A percentile compares a stretch with the other conserved stretches of the same genome.
These are phyloP conservation scores for Chernovozyma aurita DNA, from an alignment of 1,139 yeast species.

Conservation along the genomic window DNA sequence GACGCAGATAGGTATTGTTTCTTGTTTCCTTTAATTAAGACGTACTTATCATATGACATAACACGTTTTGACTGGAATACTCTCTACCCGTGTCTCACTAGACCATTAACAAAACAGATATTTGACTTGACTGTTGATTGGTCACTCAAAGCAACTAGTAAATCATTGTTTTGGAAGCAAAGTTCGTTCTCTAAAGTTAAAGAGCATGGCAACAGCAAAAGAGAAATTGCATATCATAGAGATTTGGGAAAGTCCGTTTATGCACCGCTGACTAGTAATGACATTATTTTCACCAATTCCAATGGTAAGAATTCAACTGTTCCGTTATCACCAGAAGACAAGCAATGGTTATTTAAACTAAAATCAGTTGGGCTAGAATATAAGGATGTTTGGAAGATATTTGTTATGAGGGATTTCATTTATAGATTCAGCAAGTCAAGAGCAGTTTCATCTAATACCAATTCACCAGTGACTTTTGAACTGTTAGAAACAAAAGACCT, in stretches of 20 bases:
- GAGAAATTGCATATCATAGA: conserved; percentile 17
- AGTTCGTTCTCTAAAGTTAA: conserved; percentile 6
- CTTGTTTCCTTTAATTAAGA: conserved; percentile 75
- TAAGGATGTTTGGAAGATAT: conserved; percentile 79
- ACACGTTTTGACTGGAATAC: conserved; percentile 61
- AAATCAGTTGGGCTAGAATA: conserved; percentile 67
- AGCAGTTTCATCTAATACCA: background rate
- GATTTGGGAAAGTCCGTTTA: conserved; percentile 40
- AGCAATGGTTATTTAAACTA: conserved; percentile 67
- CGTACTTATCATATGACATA: conserved; percentile 73
- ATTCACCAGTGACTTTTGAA: background rate
- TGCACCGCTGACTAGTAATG: conserved; percentile 21
- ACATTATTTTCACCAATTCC: conserved; percentile 12
- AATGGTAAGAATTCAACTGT: conserved; percentile 14
- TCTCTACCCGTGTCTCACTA: conserved; percentile 58
- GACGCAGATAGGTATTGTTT: conserved; percentile 82
- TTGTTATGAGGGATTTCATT: conserved; percentile 63
- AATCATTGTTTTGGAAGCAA: conserved; percentile 76
- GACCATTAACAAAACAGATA: conserved; percentile 62
- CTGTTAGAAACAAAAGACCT: background rate
- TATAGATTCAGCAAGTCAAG: conserved; percentile 18
- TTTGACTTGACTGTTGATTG: conserved; percentile 67
- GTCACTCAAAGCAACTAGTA: conserved; percentile 59
- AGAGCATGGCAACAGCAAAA: conserved; percentile 7
- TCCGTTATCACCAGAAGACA: conserved; percentile 59